Evolutionary conservation across 2,329 filamentous ascomycete genomes (phyloP), one percentile per base, ranked within the genome.

Genomic region (Fusarium torulosum): DNA sequence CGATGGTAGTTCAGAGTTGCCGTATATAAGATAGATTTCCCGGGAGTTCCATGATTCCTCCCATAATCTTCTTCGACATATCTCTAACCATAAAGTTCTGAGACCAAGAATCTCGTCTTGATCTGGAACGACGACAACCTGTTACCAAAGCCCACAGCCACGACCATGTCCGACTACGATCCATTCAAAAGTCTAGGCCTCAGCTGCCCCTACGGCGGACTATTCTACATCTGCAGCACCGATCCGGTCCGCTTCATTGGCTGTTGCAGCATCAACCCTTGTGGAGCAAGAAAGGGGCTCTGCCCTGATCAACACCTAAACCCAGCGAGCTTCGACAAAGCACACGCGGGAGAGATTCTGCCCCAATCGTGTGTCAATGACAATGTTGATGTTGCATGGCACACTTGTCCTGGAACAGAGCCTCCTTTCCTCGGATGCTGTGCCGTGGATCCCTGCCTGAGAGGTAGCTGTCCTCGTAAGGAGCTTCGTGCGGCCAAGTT

Each of bases 401-500:
- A 77, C 47, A 72, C 75, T 1, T 82, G 80, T 53, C 35, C 66
- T 4, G 44, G 49, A 2, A 70, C 69, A 7, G 60, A 27, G 0
- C 74, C 76, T 19, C 74, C 79, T 0, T 82, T 81, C 35, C 40
- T 82, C 11, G 80, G 80, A 10, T 82, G 80, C 49, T 82, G 80
- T 29, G 38, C 59, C 0, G 52, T 66, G 44, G 63, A 76, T 37
- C 65, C 70, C 9, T 77, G 74, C 14, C 6, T 15, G 11, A 25
- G 20, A 6, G 57, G 52, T 7, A 46, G 53, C 10, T 74, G 69
- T 38, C 58, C 63, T 8, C 33, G 31, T 8, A 49, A 17, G n/a
- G 43, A 62, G 14, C n/a, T 73, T 6, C 45, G 62, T 10, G 59
- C 69, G 2, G 72, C 69, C 1, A 65, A 59, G 29, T 29, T 74